Evolutionary conservation across 169 alveolate species (phyloP).

Genomic region (Cystoisospora suis): DNA sequence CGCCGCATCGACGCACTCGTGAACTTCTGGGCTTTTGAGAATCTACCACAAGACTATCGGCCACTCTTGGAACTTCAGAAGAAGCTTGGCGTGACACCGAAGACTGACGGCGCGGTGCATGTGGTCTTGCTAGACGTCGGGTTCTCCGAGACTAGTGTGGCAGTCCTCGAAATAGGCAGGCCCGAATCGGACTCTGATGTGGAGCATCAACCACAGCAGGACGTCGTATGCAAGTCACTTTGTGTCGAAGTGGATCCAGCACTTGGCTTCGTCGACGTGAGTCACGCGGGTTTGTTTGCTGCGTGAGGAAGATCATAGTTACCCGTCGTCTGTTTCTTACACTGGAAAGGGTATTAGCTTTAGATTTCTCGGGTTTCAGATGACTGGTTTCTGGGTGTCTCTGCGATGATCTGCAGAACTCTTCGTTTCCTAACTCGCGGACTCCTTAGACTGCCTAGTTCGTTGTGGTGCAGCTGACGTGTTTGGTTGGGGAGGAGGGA

Average conservation of each 20-base stretch:
- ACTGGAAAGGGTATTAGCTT: too few species aligned
- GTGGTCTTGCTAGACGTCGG: not conserved
- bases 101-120: not conserved
- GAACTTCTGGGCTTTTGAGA: not conserved
- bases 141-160: not conserved
- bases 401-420: too few species aligned
- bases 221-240: not conserved
- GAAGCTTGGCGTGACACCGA: not conserved
- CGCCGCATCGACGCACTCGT: not conserved
- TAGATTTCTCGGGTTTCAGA: too few species aligned
- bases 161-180: not conserved
- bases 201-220: not conserved
- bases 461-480: too few species aligned
- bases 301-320: too few species aligned
- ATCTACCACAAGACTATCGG: not conserved
- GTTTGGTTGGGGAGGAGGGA: too few species aligned
- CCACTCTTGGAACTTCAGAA: not conserved
- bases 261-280: not conserved
- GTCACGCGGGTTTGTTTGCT: too few species aligned
- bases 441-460: too few species aligned
- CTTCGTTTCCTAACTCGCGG: too few species aligned
- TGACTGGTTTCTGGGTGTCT: too few species aligned
- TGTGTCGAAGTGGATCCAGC: not conserved
- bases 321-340: too few species aligned
- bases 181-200: not conserved